Evolutionary conservation across 176 grass and related monocot genomes (phyloP).

Genomic region (Oryza longistaminata): DNA sequence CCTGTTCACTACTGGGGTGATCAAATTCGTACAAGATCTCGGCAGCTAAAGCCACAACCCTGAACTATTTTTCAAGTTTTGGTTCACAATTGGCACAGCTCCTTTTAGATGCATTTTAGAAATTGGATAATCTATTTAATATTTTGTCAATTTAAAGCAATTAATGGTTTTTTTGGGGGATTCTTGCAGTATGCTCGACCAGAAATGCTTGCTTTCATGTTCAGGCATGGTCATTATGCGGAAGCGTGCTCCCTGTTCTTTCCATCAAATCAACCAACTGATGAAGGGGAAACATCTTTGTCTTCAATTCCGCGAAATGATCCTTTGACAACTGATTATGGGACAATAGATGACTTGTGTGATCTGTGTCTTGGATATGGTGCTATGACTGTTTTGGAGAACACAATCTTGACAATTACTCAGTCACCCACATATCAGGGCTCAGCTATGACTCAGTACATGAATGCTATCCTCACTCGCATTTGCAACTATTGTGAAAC

Average conservation of each 20-base stretch:
- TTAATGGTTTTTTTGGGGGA: conserved; percentile 19
- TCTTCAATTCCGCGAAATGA: conserved; percentile 65
- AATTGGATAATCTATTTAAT: conserved; percentile 13
- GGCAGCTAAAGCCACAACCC: conserved; percentile 11
- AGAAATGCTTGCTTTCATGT: conserved; percentile 88
- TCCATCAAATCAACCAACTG: conserved; percentile 55
- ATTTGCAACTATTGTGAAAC: conserved; percentile 96
- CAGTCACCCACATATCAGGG: conserved; percentile 62
- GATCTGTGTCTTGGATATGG: conserved; percentile 90
- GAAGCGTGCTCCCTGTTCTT: conserved; percentile 93
- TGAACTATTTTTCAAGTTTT: conserved; percentile 28
- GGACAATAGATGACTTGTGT: conserved; percentile 88
- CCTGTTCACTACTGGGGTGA: neutral
- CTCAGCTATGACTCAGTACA: conserved; percentile 56
- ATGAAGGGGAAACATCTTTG: conserved; percentile 48
- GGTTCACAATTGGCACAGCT: neutral
- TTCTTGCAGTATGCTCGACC: conserved; percentile 74
- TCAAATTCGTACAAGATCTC: neutral
- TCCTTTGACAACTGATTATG: conserved; percentile 91
- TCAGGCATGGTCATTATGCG: conserved; percentile 82
- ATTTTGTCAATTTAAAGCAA: conserved; percentile 13
- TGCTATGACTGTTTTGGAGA: conserved; percentile 75
- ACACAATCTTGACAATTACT: conserved; percentile 61
- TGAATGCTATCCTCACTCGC: conserved; percentile 69
- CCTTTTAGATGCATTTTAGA: conserved; percentile 26